These are phyloP conservation scores for Vitis amurensis DNA, from an alignment of 164 flowering plant genomes.

Conservation along the genomic window DNA sequence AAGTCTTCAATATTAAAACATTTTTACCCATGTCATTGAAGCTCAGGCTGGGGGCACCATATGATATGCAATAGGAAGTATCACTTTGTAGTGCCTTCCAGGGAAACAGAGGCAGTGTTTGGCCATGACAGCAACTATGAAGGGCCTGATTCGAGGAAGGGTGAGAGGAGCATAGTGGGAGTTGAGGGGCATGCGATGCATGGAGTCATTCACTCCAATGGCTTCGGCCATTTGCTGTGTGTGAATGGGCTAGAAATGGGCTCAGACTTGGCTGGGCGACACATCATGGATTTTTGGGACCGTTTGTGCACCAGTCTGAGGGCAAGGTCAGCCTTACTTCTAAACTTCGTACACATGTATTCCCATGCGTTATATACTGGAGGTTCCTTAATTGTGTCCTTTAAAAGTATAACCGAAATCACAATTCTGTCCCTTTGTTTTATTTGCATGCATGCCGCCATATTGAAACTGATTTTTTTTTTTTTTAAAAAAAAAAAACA, in stretches of 20 bases:
- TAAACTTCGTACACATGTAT: too few species aligned
- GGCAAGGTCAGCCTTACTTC: constrained; percentile 57
- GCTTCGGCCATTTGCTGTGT: constrained; percentile 85
- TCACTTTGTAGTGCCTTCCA: constrained; percentile 82
- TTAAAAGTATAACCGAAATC: too few species aligned
- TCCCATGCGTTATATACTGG: too few species aligned
- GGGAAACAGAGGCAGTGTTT: constrained; percentile 40
- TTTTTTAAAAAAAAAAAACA: too few species aligned
- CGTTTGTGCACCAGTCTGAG: constrained; percentile 67
- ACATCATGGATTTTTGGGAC: constrained; percentile 88
- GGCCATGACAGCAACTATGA: constrained; percentile 20
- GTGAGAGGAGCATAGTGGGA: constrained; percentile 43
- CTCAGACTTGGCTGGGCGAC: constrained; percentile 66
- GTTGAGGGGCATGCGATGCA: constrained; percentile 68
- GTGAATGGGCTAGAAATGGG: constrained; percentile 71
- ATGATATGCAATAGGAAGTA: constrained; percentile 84
- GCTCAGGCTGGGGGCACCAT: constrained; percentile 90
- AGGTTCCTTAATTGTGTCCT: background rate
- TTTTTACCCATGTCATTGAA: background rate
- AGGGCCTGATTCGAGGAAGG: background rate
- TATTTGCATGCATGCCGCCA: too few species aligned
- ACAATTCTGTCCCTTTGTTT: too few species aligned
- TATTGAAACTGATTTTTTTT: too few species aligned
- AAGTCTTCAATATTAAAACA: too few species aligned
- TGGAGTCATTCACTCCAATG: constrained; percentile 89